Base-by-base conservation (phyloP, 2,329 filamentous ascomycete species). In the Pseudogymnoascus sp. region DNA sequence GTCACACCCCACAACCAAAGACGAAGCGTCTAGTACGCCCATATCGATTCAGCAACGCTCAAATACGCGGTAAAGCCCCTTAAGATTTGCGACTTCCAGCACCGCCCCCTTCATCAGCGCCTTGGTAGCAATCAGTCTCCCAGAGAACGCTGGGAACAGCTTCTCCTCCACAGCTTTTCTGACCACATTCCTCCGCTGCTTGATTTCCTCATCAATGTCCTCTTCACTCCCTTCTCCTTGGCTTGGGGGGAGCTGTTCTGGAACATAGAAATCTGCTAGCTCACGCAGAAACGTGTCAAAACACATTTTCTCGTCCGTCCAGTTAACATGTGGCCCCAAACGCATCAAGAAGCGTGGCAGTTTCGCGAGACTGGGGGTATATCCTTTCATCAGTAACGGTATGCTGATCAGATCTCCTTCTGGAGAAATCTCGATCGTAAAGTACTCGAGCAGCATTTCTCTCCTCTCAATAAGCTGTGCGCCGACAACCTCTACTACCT, bases 401-500 rank as follows among this genome's bases (percentile, higher is more conserved):
- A 99, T 88, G 31, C 86, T 86, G 56, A 88, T 75, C 2, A 99
- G 79, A 62, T 93, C 84, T 11, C 93, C 93, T 0, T 89, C 81
- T 1, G 87, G 84, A 0, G 89, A 89, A 37, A 99, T 86, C 62
- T 93, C 87, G 50, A 99, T 78, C 0, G 88, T 89, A 75, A 99
- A 97, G 75, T 99, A 99, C 75, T 99, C 95, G 2, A 84, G 79
- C 0, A 99, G 82, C 90, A 99, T 96, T 70, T 93, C 89, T 37
- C 89, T 83, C 10, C 89, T 84, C 67, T 88, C 84, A 34, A 96
- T 81, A 2, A 97, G 80, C 68, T 92, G 87, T 2, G 81, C 75
- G 0, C 82, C 78, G 3, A 96, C 87, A 2, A 82, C 80, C 3
- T 85, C 78, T 1, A 90, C 85, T 0, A 92, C 84, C 37, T 85